Base-by-base conservation (phyloP, 306 rosid species). In the Phaseolus lunatus region DNA sequence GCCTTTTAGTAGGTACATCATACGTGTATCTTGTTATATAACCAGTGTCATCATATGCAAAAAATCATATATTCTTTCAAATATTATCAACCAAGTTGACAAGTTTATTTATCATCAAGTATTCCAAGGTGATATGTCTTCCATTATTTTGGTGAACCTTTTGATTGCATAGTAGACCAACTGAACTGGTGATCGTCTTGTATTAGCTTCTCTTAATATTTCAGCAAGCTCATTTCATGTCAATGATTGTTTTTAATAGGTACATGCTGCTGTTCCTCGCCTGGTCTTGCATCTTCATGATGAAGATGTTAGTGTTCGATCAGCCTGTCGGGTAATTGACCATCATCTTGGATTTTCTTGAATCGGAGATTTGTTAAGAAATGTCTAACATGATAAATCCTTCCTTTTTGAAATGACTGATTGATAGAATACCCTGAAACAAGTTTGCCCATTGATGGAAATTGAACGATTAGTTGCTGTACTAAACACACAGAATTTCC, bases 251-350 rank as follows among this genome's bases (percentile, higher is more conserved):
- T 70, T 81, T 77, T 19, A 41, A 8, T 84, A 94, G 98, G 94
- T 90, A 65, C 96, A 94, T 85, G 89, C 93, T 59, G 85, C 90
- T 64, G 61, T 94, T 82, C 97, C 98, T 75, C 93, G 97, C 82
- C 85, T 94, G 77, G 87, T 94, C 82, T 86, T 94, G 88, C 98
- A 94, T 82, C 84, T 90, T 59, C 89, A 90, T 77, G 98, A 94
- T 66, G 96, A 90, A 33, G 95, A 94, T 67, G 13, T 78, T 76
- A 80, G 87, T 45, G 96, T 94, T 26, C 87, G 96, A 67, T 84
- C 87, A 49, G 97, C 98, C 73, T 94, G 98, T 85, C 97, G 98
- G 98, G 98, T 94, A 92, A 80, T 85, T 70, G 27, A 39, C 73
- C 62, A 67, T 29, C 41, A 50, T 79, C 82, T 58, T 82, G 82